A percentile compares a stretch with the other conserved stretches of the same genome.
These are phyloP conservation scores for Neofusicoccum laricinum DNA, from an alignment of 2,329 filamentous ascomycete species.

Conservation along the genomic window DNA sequence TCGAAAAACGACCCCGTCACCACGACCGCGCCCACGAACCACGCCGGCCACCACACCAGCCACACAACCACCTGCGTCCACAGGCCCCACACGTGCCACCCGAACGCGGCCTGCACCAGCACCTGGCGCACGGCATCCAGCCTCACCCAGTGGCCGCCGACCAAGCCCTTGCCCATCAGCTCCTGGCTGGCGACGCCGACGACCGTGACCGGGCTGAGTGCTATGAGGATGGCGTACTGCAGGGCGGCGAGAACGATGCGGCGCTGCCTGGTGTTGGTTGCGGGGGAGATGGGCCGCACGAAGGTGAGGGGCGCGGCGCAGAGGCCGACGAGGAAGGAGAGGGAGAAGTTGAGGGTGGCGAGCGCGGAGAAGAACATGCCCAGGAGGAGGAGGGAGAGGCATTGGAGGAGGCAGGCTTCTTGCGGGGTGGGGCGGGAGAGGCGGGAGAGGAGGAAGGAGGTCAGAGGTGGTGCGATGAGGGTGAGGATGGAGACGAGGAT, in stretches of 20 bases:
- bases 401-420: conserved; percentile 77
- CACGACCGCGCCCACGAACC: conserved; percentile 59
- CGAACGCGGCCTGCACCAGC: conserved; percentile 72
- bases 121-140: conserved; percentile 49
- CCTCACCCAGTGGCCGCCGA: conserved; percentile 24
- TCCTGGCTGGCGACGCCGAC: conserved; percentile 25
- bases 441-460: conserved; percentile 27
- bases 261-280: neutral
- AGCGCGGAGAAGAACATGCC: conserved; percentile 90
- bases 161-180: conserved; percentile 38
- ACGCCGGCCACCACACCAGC: conserved; percentile 94
- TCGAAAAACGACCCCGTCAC: conserved; percentile 18
- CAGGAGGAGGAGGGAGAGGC: conserved; percentile 86
- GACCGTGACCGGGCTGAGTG: conserved; percentile 34
- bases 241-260: conserved; percentile 17
- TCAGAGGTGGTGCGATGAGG: conserved; percentile 30
- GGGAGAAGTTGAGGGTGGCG: conserved; percentile 92
- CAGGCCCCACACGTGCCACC: conserved; percentile 85
- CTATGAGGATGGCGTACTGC: conserved; percentile 24
- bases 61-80: conserved; percentile 89
- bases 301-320: conserved; percentile 79
- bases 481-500: conserved; percentile 32
- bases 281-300: conserved; percentile 32
- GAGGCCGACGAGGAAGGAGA: conserved; percentile 81
- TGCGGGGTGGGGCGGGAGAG: conserved; percentile 59